Percentiles rank a stretch among this genome's conserved stretches.
Conservation (phyloP, 169 alveolate genomes). For the Toxoplasma gondii region DNA sequence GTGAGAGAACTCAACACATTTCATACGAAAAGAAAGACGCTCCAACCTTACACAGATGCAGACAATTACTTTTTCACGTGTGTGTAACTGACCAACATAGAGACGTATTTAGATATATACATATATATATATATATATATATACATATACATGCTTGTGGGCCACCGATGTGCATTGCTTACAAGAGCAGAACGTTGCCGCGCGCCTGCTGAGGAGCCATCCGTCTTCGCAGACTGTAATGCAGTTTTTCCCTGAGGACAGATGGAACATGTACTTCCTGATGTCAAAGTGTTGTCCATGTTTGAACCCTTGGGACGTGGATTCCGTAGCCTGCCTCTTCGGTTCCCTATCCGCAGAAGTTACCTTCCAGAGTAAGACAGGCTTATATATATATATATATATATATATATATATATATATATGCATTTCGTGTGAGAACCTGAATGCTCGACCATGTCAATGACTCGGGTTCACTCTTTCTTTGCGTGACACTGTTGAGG, state of each 20-base stretch:
- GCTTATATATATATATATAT: background rate
- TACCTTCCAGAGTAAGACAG: background rate
- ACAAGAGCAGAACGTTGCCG: background rate
- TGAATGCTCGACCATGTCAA: too few relatives aligned
- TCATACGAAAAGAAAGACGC: too few relatives aligned
- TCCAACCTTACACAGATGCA: too few relatives aligned
- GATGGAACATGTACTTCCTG: background rate
- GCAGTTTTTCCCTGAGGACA: background rate
- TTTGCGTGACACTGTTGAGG: too few relatives aligned
- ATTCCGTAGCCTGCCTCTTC: too few relatives aligned
- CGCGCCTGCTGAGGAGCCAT: background rate
- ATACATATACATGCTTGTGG: background rate
- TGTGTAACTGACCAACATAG: background rate
- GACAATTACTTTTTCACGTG: too few relatives aligned
- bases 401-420: too few relatives aligned
- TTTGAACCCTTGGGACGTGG: too few relatives aligned
- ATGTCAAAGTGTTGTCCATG: too few relatives aligned
- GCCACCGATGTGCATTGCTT: background rate
- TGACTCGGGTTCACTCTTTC: too few relatives aligned
- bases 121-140: too few relatives aligned
- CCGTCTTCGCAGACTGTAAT: slow-evolving; percentile 30
- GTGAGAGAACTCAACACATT: background rate
- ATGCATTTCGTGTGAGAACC: background rate
- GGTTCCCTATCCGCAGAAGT: background rate
- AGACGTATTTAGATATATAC: background rate